These are phyloP conservation scores for Hanseniaspora mollemarum DNA, from an alignment of 805 yeast species.

Conservation along the genomic window DNA sequence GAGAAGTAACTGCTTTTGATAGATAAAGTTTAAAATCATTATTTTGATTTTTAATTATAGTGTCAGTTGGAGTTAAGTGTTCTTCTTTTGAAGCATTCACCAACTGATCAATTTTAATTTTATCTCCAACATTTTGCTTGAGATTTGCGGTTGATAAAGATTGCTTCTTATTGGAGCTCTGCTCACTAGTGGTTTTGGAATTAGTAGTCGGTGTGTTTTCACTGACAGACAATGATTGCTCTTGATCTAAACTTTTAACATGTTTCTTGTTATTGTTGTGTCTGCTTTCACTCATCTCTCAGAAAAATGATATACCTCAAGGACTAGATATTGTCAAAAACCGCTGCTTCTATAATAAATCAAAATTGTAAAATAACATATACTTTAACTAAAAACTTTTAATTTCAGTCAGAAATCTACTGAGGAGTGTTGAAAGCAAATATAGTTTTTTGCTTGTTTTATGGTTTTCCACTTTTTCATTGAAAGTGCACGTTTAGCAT, in stretches of 20 bases:
- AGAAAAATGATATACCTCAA: too few relatives aligned
- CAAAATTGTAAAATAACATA: too few relatives aligned
- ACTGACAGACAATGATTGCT: neutral
- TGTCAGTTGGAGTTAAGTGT: neutral
- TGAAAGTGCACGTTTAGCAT: neutral
- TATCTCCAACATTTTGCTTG: neutral
- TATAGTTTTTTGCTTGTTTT: too few relatives aligned
- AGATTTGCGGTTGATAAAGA: too few relatives aligned
- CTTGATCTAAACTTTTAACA: neutral
- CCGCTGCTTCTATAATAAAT: too few relatives aligned
- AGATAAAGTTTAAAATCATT: neutral
- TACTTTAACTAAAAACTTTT: too few relatives aligned
- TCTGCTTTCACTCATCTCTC: neutral
- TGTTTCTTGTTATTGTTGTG: neutral
- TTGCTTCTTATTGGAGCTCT: too few relatives aligned
- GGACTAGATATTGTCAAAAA: too few relatives aligned
- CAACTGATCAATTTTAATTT: slow-evolving; percentile 3
- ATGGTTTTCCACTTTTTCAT: neutral
- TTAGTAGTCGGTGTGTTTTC: neutral
- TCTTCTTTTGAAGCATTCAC: neutral
- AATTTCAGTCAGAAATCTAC: too few relatives aligned
- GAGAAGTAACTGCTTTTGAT: neutral
- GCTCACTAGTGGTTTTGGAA: neutral
- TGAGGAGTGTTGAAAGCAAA: too few relatives aligned
- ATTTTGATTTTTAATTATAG: too few relatives aligned